Percentiles rank a stretch among this genome's conserved stretches.
phyloP scores from a whole-genome alignment of 805 yeast species.

The Wickerhamiella occidentalis region DNA sequence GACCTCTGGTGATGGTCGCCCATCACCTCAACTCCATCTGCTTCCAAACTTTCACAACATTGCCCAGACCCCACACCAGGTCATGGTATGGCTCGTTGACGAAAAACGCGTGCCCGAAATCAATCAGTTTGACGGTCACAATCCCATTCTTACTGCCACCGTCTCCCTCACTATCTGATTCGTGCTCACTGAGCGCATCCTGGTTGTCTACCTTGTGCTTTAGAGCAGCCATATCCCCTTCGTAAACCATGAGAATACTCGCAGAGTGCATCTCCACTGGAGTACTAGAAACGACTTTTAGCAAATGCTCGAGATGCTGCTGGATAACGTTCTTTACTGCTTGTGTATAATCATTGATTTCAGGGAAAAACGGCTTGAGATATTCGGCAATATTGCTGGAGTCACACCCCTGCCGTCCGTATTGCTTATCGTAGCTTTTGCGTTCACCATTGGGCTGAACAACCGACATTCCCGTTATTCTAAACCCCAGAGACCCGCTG shows the following conservation, averaged over 20 bases:
- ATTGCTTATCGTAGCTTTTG: conserved; percentile 47
- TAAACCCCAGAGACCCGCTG: conserved; percentile 58
- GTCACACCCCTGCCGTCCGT: conserved; percentile 42
- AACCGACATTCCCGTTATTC: conserved; percentile 84
- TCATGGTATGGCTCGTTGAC: conserved; percentile 60
- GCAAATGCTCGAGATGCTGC: conserved; percentile 52
- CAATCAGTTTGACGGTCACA: conserved; percentile 59
- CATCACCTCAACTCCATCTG: background rate
- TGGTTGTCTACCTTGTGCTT: conserved; percentile 26
- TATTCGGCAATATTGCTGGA: conserved; percentile 39
- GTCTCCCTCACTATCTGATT: conserved; percentile 12
- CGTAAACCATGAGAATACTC: conserved; percentile 53
- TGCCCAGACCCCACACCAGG: conserved; percentile 55
- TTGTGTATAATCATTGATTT: conserved; percentile 15
- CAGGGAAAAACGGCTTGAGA: conserved; percentile 33
- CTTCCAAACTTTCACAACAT: conserved; percentile 31
- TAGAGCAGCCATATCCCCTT: conserved; percentile 52
- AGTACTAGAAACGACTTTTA: conserved; percentile 47
- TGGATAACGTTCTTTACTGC: conserved; percentile 36
- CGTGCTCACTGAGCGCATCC: background rate
- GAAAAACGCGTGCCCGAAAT: conserved; percentile 76
- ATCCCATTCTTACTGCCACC: conserved; percentile 23
- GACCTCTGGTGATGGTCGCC: too few species aligned
- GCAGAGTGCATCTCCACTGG: conserved; percentile 20
- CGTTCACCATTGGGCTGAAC: conserved; percentile 33